A percentile compares a stretch with the other conserved stretches of the same genome.
Conservation (phyloP, 768 basidiomycete species). For the Serendipita vermifera region DNA sequence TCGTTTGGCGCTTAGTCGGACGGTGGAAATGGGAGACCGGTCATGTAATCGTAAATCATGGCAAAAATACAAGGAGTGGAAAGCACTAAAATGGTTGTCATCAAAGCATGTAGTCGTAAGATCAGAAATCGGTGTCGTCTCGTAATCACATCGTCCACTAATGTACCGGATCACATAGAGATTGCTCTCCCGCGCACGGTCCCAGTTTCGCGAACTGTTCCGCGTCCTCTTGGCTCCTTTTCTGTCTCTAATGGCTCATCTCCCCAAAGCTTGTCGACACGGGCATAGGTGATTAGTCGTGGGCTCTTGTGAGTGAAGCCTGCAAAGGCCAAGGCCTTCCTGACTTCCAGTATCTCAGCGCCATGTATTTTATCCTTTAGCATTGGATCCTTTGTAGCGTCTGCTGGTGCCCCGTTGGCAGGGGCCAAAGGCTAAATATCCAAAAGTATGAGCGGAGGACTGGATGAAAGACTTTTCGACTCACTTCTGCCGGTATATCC, state of each 20-base stretch:
- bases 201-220: constrained; percentile 46
- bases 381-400: constrained; percentile 81
- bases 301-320: constrained; percentile 88
- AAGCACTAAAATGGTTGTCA: no score
- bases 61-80: no score
- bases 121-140: no score
- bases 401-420: constrained; percentile 69
- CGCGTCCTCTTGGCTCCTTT: constrained; percentile 47
- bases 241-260: constrained; percentile 37
- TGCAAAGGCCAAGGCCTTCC: constrained; percentile 83
- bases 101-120: no score
- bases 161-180: constrained; percentile 76
- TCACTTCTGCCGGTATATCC: constrained; percentile 83
- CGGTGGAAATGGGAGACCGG: no score
- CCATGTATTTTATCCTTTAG: constrained; percentile 78
- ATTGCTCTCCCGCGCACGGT: constrained; percentile 67
- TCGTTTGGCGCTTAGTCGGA: no score
- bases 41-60: no score
- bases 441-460: background rate
- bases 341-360: constrained; percentile 71
- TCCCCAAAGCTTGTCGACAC: constrained; percentile 53
- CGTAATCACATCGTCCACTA: no score
- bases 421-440: constrained; percentile 62
- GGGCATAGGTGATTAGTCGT: constrained; percentile 59
- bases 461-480: constrained; percentile 20